A percentile compares a stretch with the other conserved stretches of the same genome.
Conservation (phyloP, 805 yeast species). For the Zygotorulaspora sp. region DNA sequence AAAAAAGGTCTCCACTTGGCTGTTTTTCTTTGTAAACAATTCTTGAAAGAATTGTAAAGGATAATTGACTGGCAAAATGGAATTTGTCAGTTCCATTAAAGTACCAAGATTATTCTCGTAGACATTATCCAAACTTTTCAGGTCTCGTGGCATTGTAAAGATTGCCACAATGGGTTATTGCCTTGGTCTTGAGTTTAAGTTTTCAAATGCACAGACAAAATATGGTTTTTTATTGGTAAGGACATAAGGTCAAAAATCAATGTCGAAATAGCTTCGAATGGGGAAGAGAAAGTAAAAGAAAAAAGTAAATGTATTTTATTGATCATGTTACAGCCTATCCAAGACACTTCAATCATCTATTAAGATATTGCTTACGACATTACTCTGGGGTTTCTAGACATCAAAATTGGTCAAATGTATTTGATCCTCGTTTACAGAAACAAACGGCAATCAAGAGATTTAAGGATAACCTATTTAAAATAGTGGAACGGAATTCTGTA, state of each 20-base stretch:
- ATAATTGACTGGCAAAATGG: slow-evolving; percentile 20
- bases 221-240: too few species aligned
- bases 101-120: slow-evolving; percentile 29
- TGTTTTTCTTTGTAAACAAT: slow-evolving; percentile 15
- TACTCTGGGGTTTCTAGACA: slow-evolving; percentile 5
- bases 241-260: too few species aligned
- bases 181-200: too few species aligned
- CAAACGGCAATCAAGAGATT: slow-evolving; percentile 11
- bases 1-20: slow-evolving; percentile 20
- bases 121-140: slow-evolving; percentile 25
- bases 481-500: slow-evolving; percentile 3
- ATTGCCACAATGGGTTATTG: neutral
- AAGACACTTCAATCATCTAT: too few species aligned
- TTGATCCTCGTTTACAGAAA: slow-evolving; percentile 10
- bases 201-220: too few species aligned
- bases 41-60: slow-evolving; percentile 26
- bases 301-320: too few species aligned
- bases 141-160: slow-evolving; percentile 19
- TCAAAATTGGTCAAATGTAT: slow-evolving; percentile 10
- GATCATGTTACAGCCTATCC: too few species aligned
- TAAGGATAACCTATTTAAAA: slow-evolving; percentile 9
- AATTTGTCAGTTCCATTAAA: slow-evolving; percentile 18
- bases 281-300: too few species aligned
- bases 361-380: neutral
- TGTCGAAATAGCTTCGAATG: too few species aligned